Evolutionary conservation across 2,329 filamentous ascomycete genomes (phyloP), one percentile per base, ranked within the genome.

Genomic region (Stagonosporopsis tanaceti): DNA sequence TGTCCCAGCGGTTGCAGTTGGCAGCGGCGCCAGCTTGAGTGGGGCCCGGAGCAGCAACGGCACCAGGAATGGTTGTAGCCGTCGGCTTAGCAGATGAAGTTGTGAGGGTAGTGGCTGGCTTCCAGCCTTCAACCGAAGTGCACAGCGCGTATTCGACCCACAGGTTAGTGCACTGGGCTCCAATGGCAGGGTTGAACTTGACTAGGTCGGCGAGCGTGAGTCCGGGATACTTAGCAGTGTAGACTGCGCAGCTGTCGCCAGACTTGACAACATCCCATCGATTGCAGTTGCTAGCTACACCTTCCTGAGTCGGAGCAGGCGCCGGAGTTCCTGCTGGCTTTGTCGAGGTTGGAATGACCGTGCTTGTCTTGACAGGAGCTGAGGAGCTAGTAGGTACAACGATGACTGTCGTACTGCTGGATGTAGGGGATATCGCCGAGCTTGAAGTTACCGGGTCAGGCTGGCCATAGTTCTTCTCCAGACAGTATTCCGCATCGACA

Each of bases 161-260:
- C 28, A 47, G 35, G 30, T 40, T 50, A 17, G 45, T 28, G 38
- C 50, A 53, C 17, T 53, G 28, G 8, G 30, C 39, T 9, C 17
- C 27, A 2, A 53, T 42, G 24, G 51, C 51, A 47, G 51, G 51
- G 37, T 47, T 54, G 35, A 42, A 54, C 8, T 32, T 42, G 37
- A 30, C 47, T 27, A 54, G 47, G 17, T 54, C 42, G 22, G 47
- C 51, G 9, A 35, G 4, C 14, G 51, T 20, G 35, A 47, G 47
- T 27, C 41, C 30, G 27, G 34, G 28, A n/a, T 41, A 20, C 24
- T 27, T 42, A 15, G 51, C 51, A 11, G 47, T 22, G 15, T 34
- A 40, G 20, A 20, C 20, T n/a, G 32, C 35, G 34, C 51, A 54
- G 35, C 35, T 45, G 34, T 54, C 51, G 25, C 51, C 44, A 11